Conservation (phyloP, 306 rosid genomes). For the Castanea crenata region DNA sequence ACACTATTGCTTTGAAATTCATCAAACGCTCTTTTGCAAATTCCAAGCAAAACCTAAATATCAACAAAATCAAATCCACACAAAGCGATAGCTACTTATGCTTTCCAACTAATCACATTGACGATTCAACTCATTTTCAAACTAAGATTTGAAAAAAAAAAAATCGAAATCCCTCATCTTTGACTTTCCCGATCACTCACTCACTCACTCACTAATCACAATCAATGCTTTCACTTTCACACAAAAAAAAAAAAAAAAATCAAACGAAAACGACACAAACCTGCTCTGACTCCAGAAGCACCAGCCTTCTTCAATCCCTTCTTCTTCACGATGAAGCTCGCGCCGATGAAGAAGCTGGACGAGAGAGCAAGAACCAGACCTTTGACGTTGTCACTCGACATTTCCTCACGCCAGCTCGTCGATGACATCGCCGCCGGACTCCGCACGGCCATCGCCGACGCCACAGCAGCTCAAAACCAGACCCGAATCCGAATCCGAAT, state of each 20-base stretch:
- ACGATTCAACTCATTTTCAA: not conserved
- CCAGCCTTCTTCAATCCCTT: slow-evolving; percentile 95
- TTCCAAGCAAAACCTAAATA: too few species aligned
- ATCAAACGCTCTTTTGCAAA: too few species aligned
- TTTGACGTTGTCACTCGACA: slow-evolving; percentile 79
- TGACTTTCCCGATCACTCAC: too few species aligned
- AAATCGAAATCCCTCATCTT: too few species aligned
- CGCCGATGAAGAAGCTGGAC: slow-evolving; percentile 84
- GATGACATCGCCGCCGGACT: slow-evolving; percentile 5
- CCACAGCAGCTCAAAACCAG: slow-evolving; percentile 14
- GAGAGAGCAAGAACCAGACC: slow-evolving; percentile 80
- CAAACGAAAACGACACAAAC: slow-evolving; percentile 22
- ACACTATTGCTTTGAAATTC: too few species aligned
- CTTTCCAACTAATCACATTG: not conserved
- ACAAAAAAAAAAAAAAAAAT: not conserved
- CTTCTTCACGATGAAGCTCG: slow-evolving; percentile 85
- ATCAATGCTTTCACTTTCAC: too few species aligned
- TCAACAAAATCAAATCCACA: too few species aligned
- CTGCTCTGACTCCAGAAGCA: slow-evolving; percentile 85
- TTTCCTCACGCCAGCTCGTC: slow-evolving; percentile 73
- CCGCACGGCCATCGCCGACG: slow-evolving; percentile 11
- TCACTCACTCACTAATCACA: too few species aligned
- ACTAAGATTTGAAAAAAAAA: not conserved
- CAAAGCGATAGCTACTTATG: too few species aligned
- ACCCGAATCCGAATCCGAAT: too few species aligned